Evolutionary conservation across 2,329 filamentous ascomycete species (phyloP), one percentile per base, ranked within the genome.

Genomic region (Calonectria pauciramosa): DNA sequence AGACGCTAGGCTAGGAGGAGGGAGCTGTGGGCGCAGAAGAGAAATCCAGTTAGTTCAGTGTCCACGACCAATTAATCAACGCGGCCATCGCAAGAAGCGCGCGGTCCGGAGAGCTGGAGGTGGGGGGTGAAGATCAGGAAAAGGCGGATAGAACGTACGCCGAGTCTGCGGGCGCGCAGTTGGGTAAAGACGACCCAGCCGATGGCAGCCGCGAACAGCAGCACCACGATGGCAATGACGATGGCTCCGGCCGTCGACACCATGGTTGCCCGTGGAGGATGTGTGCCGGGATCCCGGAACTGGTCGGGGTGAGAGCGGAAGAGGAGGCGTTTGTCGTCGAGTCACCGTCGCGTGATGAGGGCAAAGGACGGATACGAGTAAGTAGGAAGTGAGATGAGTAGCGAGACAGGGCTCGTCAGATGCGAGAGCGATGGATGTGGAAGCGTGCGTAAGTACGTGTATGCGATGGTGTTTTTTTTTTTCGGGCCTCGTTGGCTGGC

Each of bases 101-200:
- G 38, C 23, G n/a, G 71, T 54, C 59, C 66, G 38, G 36, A 20
- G n/a, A 64, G 23, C 30, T 36, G 68, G 34, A 49, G 70, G 59
- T 28, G 71, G 56, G 59, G 54, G 66, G 30, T 59, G 32, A 56
- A 44, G 38, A 28, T 18, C 18, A 23, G 26, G n/a, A 38, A 54
- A 28, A 66, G 52, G 44, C 28, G n/a, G 28, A 44, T 70, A 69
- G 70, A 71, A 88, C 90, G 79, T 87, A 92, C 91, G 30, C 95
- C 95, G 70, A 96, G 90, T 82, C 92, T 91, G 75, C 92, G 90
- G 66, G 95, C 94, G 80, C 93, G 93, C 80, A 93, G 88, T 82
- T 95, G 93, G 36, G 93, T 92, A 82, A 93, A 96, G 81, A 92
- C 85, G 74, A 95, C 86, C 92, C 93, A 96, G 81, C 90, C 92